Percentiles rank a stretch among this genome's conserved stretches.
phyloP scores from a whole-genome alignment of 1,284 basidiomycete species.

The Inonotus obliquus region DNA sequence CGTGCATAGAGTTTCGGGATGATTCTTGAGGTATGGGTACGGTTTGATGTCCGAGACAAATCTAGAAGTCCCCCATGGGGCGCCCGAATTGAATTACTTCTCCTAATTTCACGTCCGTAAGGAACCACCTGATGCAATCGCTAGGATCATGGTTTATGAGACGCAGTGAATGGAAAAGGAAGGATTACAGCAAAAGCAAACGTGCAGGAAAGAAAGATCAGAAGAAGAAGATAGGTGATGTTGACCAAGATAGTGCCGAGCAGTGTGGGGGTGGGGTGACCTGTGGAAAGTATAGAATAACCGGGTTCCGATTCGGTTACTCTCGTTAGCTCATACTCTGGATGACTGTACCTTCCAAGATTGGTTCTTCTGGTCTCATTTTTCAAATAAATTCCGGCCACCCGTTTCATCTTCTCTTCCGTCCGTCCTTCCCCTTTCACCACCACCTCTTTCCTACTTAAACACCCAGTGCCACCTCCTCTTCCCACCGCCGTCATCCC shows the following conservation, averaged over 20 bases:
- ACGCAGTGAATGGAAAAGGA: background rate
- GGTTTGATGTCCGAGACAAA: slow-evolving; percentile 1
- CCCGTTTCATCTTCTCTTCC: background rate
- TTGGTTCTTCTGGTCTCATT: background rate
- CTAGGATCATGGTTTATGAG: background rate
- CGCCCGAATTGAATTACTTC: background rate
- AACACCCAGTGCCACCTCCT: background rate
- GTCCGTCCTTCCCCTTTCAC: background rate
- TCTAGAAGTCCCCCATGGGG: background rate
- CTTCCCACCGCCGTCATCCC: background rate
- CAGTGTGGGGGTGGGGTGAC: background rate
- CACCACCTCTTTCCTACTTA: background rate
- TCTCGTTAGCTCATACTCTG: background rate
- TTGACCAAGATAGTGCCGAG: background rate
- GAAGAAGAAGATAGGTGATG: background rate
- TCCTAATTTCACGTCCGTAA: background rate
- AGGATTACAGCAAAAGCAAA: background rate
- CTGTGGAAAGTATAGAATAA: background rate
- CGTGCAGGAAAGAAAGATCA: background rate
- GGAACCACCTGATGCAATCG: background rate
- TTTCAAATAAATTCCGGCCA: slow-evolving; percentile 2
- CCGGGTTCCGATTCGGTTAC: slow-evolving; percentile 1
- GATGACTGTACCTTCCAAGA: background rate
- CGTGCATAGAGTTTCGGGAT: slow-evolving; percentile 2
- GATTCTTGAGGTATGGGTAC: background rate